Conservation (phyloP, 768 basidiomycete genomes). For the Leccinum variicolor region DNA sequence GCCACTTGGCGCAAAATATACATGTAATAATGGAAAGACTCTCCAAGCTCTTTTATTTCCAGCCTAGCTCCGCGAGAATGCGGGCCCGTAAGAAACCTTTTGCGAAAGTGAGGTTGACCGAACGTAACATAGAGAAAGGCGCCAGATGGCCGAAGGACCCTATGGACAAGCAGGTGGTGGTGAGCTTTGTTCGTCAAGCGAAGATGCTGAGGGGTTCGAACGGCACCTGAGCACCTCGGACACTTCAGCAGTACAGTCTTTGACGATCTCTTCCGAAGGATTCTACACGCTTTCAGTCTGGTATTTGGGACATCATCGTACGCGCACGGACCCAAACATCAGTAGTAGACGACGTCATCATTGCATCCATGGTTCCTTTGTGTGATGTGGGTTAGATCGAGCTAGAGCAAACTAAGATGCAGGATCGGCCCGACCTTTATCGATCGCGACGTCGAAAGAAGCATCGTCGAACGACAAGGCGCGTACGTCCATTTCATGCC, state of each 20-base stretch:
- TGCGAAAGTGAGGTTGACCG: conserved; percentile 86
- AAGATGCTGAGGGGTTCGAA: background rate
- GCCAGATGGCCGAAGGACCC: conserved; percentile 61
- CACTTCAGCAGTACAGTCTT: conserved; percentile 73
- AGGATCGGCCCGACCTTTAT: conserved; percentile 54
- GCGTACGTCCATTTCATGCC: conserved; percentile 85
- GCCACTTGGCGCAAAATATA: conserved; percentile 53
- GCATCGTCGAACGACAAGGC: conserved; percentile 52
- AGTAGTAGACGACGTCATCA: conserved; percentile 80
- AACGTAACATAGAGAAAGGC: conserved; percentile 80
- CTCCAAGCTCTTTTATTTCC: conserved; percentile 69
- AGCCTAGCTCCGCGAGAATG: conserved; percentile 51
- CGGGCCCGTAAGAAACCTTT: conserved; percentile 51
- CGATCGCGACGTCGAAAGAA: conserved; percentile 77
- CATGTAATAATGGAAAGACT: conserved; percentile 81
- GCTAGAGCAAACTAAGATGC: background rate
- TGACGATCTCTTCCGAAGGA: conserved; percentile 67
- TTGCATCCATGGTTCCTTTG: conserved; percentile 81
- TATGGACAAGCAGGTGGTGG: conserved; percentile 22
- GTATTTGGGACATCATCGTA: background rate
- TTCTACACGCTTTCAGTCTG: conserved; percentile 41
- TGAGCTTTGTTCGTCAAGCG: background rate
- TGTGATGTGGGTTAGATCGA: background rate
- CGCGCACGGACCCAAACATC: conserved; percentile 67
- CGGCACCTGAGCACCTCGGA: conserved; percentile 66